Conservation (phyloP, 352 stramenopile species). For the Globisporangium abappressorium region DNA sequence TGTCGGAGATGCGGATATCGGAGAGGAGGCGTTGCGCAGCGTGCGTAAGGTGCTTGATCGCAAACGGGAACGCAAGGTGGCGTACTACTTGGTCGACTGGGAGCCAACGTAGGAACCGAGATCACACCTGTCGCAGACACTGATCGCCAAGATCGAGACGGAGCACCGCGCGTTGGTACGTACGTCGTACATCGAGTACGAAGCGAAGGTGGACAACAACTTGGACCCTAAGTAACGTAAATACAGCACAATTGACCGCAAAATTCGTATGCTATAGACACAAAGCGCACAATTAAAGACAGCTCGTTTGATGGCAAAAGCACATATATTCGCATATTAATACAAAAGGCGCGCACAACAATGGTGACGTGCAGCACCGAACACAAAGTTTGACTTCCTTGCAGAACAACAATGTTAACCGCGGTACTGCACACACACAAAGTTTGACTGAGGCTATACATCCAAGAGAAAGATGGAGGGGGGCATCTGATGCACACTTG, state of each 20-base stretch:
- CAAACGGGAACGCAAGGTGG: not conserved
- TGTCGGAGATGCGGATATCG: not conserved
- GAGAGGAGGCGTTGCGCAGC: conserved; percentile 3
- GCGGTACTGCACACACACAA: not conserved
- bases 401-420: not conserved
- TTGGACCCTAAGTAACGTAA: not conserved
- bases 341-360: not conserved
- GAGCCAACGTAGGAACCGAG: conserved; percentile 16
- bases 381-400: too few relatives aligned
- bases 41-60: not conserved
- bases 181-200: conserved; percentile 21
- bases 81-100: conserved; percentile 26
- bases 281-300: not conserved
- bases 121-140: not conserved
- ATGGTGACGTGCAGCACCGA: not conserved
- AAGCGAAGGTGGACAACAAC: conserved; percentile 19
- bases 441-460: not conserved
- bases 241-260: too few relatives aligned
- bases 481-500: not conserved
- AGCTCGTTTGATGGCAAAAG: not conserved
- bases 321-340: not conserved
- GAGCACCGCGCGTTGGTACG: conserved; percentile 21
- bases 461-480: not conserved
- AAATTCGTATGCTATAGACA: too few relatives aligned
- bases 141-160: conserved; percentile 21